These are phyloP conservation scores for Dictyostelium firmibasis DNA, from an alignment of 78 protist genomes.

Conservation along the genomic window DNA sequence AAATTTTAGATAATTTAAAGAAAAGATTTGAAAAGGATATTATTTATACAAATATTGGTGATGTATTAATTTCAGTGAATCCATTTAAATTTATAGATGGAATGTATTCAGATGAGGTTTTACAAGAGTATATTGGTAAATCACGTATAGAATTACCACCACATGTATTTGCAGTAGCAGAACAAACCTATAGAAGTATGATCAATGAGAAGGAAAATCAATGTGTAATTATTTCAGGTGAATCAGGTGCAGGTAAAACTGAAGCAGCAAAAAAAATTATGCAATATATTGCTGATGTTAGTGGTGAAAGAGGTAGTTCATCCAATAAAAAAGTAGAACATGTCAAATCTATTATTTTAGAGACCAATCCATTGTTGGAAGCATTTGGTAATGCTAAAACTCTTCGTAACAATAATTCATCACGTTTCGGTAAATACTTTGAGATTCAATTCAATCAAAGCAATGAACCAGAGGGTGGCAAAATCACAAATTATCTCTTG, in stretches of 20 bases:
- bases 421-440: conserved; percentile 83
- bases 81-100: conserved; percentile 87
- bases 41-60: conserved; percentile 91
- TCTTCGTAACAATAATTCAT: conserved; percentile 65
- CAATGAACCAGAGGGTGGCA: conserved; percentile 93
- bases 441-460: conserved; percentile 76
- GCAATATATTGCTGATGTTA: conserved; percentile 78
- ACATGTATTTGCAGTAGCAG: conserved; percentile 89
- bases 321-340: conserved; percentile 74
- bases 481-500: conserved; percentile 79
- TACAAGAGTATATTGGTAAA: conserved; percentile 78
- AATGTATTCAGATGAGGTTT: conserved; percentile 62
- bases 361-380: conserved; percentile 92
- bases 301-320: conserved; percentile 50
- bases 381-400: conserved; percentile 91
- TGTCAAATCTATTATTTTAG: conserved; percentile 83
- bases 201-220: conserved; percentile 83
- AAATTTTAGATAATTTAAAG: conserved; percentile 85
- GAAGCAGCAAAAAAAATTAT: conserved; percentile 67
- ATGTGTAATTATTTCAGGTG: conserved; percentile 92
- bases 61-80: conserved; percentile 92
- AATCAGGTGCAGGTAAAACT: conserved; percentile 96
- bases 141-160: conserved; percentile 88
- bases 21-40: conserved; percentile 86
- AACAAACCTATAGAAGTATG: conserved; percentile 86